Percentiles rank a stretch among this genome's conserved stretches.
These are phyloP conservation scores for Hypoxylon lienhwacheense DNA, from an alignment of 495 filamentous ascomycete genomes.

Conservation along the genomic window DNA sequence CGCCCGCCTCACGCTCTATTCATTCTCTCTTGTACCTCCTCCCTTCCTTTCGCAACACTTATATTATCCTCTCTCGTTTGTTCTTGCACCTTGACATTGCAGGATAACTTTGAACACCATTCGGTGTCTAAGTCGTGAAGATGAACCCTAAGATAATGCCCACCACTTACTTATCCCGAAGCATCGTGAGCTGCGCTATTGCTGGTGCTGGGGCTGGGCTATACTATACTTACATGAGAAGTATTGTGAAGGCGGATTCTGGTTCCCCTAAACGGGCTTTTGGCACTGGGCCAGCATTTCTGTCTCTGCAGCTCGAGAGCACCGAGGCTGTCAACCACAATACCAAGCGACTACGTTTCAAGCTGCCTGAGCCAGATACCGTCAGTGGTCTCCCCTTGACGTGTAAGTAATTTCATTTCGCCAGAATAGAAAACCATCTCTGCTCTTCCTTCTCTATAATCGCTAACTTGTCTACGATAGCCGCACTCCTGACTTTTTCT, in stretches of 20 bases:
- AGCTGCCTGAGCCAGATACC: slow-evolving; percentile 54
- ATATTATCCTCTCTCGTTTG: too few relatives aligned
- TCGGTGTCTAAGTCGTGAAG: background rate
- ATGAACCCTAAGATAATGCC: slow-evolving; percentile 15
- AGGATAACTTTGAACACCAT: background rate
- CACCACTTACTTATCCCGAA: slow-evolving; percentile 3
- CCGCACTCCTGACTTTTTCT: slow-evolving; percentile 58
- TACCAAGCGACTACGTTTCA: slow-evolving; percentile 65
- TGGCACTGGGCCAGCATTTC: slow-evolving; percentile 37
- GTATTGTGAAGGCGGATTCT: slow-evolving; percentile 30
- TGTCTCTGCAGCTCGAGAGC: slow-evolving; percentile 50
- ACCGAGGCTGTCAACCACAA: slow-evolving; percentile 64
- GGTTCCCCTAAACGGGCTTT: slow-evolving; percentile 30
- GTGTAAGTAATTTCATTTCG: slow-evolving; percentile 45
- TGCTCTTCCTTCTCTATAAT: background rate
- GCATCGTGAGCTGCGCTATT: slow-evolving; percentile 13
- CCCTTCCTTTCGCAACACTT: background rate
- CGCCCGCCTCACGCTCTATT: too few relatives aligned
- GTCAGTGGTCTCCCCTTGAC: slow-evolving; percentile 57
- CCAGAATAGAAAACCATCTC: background rate
- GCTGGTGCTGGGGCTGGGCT: slow-evolving; percentile 25
- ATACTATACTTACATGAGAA: slow-evolving; percentile 31
- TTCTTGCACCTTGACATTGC: too few relatives aligned
- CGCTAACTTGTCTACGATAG: slow-evolving; percentile 33
- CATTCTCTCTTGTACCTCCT: background rate